These are phyloP conservation scores for Microsporum canis DNA, from an alignment of 2,329 filamentous ascomycete genomes.

Conservation along the genomic window DNA sequence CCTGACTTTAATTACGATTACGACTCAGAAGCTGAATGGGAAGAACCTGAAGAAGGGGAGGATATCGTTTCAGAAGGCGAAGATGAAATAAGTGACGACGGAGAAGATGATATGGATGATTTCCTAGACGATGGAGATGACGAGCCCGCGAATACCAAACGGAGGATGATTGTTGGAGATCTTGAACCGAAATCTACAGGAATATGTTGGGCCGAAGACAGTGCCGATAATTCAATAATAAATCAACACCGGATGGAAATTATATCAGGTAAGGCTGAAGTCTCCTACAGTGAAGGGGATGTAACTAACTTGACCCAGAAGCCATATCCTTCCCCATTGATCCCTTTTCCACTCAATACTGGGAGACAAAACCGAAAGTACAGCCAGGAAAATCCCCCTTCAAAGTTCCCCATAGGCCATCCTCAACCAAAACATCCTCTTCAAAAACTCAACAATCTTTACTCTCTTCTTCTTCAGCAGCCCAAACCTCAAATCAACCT, in stretches of 20 bases:
- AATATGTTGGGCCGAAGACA: constrained; percentile 65
- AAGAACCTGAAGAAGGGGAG: constrained; percentile 61
- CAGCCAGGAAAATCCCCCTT: constrained; percentile 16
- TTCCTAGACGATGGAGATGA: constrained; percentile 86
- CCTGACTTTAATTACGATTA: constrained; percentile 53
- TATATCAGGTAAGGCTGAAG: constrained; percentile 47
- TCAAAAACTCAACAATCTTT: constrained; percentile 5
- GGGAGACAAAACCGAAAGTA: constrained; percentile 39
- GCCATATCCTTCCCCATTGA: constrained; percentile 54
- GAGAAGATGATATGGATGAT: constrained; percentile 77
- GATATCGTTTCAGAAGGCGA: constrained; percentile 55
- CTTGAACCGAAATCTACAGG: constrained; percentile 69
- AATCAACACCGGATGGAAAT: constrained; percentile 62
- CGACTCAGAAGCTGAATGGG: constrained; percentile 55
- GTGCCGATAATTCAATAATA: constrained; percentile 39
- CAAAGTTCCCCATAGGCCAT: constrained; percentile 11
- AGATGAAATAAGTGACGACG: constrained; percentile 50
- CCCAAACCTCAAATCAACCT: not conserved
- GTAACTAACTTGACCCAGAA: constrained; percentile 22
- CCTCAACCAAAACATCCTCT: not conserved
- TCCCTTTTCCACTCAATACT: constrained; percentile 69
- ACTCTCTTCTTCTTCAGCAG: not conserved
- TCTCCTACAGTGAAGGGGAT: not conserved
- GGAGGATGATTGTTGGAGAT: constrained; percentile 51
- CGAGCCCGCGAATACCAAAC: constrained; percentile 42